Percentiles rank a stretch among this genome's conserved stretches.
phyloP scores from a whole-genome alignment of 257 asterid species.

The Handroanthus guayacan region DNA sequence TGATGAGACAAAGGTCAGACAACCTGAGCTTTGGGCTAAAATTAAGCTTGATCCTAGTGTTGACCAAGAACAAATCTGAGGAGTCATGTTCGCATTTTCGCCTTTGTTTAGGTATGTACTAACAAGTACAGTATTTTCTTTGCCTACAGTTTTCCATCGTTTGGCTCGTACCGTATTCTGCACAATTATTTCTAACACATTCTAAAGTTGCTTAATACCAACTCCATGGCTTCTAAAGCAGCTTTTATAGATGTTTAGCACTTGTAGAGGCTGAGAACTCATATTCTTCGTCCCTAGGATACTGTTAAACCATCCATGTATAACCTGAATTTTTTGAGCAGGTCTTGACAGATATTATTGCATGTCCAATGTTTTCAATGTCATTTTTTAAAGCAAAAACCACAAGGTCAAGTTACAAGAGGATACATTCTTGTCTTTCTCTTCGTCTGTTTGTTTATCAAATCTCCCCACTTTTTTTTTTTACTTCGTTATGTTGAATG shows the following conservation, averaged over 20 bases:
- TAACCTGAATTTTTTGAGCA: neutral
- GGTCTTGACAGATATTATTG: neutral
- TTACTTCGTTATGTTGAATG: too few relatives aligned
- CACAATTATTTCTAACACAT: neutral
- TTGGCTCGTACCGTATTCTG: too few relatives aligned
- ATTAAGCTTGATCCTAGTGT: neutral
- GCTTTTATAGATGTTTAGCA: neutral
- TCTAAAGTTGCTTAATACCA: neutral
- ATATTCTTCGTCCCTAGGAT: neutral
- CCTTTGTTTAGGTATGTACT: neutral
- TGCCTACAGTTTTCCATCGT: too few relatives aligned
- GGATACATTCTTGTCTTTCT: too few relatives aligned
- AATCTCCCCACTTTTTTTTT: too few relatives aligned
- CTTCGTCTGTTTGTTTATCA: too few relatives aligned
- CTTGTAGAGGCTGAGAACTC: neutral
- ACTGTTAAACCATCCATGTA: neutral
- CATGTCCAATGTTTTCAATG: neutral
- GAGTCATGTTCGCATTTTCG: neutral
- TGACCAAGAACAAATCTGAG: neutral
- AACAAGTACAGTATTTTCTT: neutral
- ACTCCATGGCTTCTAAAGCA: neutral
- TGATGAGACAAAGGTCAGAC: neutral
- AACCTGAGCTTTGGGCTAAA: constrained; percentile 16
- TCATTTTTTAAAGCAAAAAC: too few relatives aligned
- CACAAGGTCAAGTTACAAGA: neutral